These are phyloP conservation scores for Elsinoe perseae DNA, from an alignment of 2,329 filamentous ascomycete species.

Conservation along the genomic window DNA sequence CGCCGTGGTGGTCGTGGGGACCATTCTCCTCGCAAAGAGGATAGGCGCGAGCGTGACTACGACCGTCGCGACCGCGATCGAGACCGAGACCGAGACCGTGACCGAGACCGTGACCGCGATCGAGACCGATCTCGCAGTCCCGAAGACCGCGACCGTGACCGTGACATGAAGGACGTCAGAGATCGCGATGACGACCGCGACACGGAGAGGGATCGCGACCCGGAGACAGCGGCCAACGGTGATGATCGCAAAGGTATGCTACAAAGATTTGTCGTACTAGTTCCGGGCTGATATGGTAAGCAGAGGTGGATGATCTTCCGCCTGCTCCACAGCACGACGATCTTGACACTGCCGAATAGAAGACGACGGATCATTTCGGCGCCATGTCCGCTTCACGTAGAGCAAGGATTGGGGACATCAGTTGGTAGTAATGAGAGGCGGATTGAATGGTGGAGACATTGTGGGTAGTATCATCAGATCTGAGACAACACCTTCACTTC, in stretches of 20 bases:
- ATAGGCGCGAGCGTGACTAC: constrained; percentile 68
- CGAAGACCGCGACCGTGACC: constrained; percentile 61
- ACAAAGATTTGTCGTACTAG: constrained; percentile 16
- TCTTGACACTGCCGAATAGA: constrained; percentile 82
- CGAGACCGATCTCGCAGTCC: constrained; percentile 64
- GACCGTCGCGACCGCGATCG: constrained; percentile 63
- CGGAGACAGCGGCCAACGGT: constrained; percentile 47
- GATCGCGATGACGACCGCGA: constrained; percentile 51
- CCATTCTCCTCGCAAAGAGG: constrained; percentile 55
- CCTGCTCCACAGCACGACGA: constrained; percentile 85
- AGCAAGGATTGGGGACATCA: constrained; percentile 2
- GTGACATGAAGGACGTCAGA: constrained; percentile 42
- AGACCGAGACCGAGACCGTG: constrained; percentile 58
- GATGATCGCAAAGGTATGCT: constrained; percentile 78
- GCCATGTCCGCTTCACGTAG: constrained; percentile 12
- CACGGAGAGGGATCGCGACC: constrained; percentile 36
- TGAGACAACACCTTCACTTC: not conserved
- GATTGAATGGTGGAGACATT: constrained; percentile 1
- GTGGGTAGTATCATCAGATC: constrained; percentile 11
- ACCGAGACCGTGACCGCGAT: constrained; percentile 67
- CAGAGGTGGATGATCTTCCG: constrained; percentile 56
- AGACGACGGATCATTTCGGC: constrained; percentile 1
- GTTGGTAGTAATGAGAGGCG: not conserved
- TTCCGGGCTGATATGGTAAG: constrained; percentile 21
- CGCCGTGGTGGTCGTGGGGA: constrained; percentile 57